These are phyloP conservation scores for Zanthoxylum bungeanum DNA, from an alignment of 345 rosid genomes.

Conservation along the genomic window DNA sequence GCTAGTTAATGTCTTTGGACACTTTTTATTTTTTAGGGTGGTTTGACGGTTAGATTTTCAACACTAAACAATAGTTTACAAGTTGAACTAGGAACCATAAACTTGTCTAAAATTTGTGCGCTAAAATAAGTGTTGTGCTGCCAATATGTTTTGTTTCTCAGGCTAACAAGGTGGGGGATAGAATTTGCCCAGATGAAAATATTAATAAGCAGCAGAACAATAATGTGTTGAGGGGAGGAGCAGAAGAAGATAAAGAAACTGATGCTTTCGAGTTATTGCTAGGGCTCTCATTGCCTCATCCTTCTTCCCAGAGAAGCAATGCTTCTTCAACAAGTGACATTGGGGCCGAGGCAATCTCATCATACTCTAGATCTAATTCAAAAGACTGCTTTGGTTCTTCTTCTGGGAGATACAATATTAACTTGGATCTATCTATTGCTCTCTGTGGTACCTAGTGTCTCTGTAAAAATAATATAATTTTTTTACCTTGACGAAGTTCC, in stretches of 20 bases:
- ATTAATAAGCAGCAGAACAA: background rate
- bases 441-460: conserved; percentile 47
- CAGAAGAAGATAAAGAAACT: conserved; percentile 16
- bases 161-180: conserved; percentile 32
- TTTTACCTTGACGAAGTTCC: background rate
- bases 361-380: conserved; percentile 31
- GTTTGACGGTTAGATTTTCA: no score
- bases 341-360: conserved; percentile 69
- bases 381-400: conserved; percentile 42
- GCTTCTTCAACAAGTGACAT: conserved; percentile 58
- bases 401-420: conserved; percentile 30
- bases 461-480: background rate
- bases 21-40: no score
- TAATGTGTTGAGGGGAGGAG: background rate
- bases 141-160: background rate
- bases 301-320: conserved; percentile 41
- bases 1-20: no score
- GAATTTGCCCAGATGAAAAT: background rate
- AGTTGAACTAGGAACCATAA: background rate
- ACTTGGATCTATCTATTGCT: conserved; percentile 70
- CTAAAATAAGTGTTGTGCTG: background rate
- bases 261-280: conserved; percentile 44
- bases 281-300: conserved; percentile 47
- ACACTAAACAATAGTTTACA: background rate
- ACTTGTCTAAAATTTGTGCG: background rate